Evolutionary conservation across 2,329 filamentous ascomycete genomes (phyloP), one percentile per base, ranked within the genome.

Genomic region (Talaromyces sp.): DNA sequence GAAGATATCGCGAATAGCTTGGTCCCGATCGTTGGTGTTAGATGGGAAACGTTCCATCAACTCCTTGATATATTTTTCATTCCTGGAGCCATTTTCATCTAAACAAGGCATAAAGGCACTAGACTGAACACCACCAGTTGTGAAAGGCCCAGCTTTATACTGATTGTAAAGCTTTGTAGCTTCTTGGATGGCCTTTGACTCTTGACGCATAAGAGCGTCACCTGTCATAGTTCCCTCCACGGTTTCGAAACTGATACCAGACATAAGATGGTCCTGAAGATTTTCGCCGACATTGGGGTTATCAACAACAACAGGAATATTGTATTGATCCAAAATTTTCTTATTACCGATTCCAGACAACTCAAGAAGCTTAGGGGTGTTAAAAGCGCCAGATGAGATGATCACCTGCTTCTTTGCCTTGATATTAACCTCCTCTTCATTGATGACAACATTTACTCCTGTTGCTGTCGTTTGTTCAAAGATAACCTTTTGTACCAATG

Each of bases 1-100:
- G 3, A 40, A 16, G 9, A 27, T 40, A 11, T 16, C 30, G 20
- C 40, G 19, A 24, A 30, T 27, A 20, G 14, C 22, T 29, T 16
- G 13, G n/a, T n/a, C n/a, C n/a, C n/a, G n/a, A n/a, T n/a, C n/a
- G 13, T 16, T 32, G 10, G 30, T 8, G 40, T 19, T 20, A 27
- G 16, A 1, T 29, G 4, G n/a, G 24, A 40, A 3, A n/a, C 7
- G 3, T n/a, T 36, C 33, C 4, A n/a, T 36, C 13, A 17, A 36
- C 3, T 7, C 29, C 14, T 4, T 36, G 32, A 54, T 43, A 42
- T 75, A 75, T 0, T 80, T 56, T 65, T 79, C 72, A 8, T 75
- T 77, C n/a, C n/a, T n/a, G n/a, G n/a, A n/a, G 13, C 68, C 76
- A 51, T 79, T 78, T 45, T 72, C 73, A 52, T 75, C 79, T 3